Evolutionary conservation across 1,284 basidiomycete species (phyloP).

Genomic region (Meira miltonrushii): DNA sequence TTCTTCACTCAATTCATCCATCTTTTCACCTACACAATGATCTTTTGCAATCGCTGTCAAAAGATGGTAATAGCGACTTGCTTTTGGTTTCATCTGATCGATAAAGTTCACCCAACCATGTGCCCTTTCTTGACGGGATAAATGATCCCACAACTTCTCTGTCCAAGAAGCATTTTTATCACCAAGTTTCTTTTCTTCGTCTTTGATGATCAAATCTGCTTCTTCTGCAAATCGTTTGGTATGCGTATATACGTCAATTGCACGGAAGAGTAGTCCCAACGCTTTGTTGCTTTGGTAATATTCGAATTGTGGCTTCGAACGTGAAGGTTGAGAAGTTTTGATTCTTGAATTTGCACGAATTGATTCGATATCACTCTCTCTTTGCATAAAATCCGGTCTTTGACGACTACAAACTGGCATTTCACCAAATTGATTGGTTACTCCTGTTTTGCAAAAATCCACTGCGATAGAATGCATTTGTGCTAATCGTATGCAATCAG

Average conservation of each 20-base stretch:
- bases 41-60: neutral
- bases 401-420: neutral
- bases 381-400: constrained; percentile 8
- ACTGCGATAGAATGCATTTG: constrained; percentile 65
- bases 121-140: neutral
- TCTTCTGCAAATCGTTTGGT: neutral
- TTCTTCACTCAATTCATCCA: neutral
- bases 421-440: neutral
- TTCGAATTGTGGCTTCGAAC: neutral
- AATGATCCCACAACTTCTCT: neutral
- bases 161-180: neutral
- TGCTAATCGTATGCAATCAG: constrained; percentile 63
- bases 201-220: neutral
- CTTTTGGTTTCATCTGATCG: neutral
- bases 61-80: neutral
- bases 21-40: neutral
- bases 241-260: constrained; percentile 6
- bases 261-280: constrained; percentile 12
- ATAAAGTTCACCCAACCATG: neutral
- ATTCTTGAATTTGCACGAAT: too few species aligned
- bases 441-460: constrained; percentile 33
- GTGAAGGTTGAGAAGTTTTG: neutral
- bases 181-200: neutral
- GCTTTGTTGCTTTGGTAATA: constrained; percentile 11
- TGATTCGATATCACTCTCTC: constrained; percentile 6